Base-by-base conservation (phyloP, 2,329 filamentous ascomycete genomes). In the Trichoderma cornu-damae region DNA sequence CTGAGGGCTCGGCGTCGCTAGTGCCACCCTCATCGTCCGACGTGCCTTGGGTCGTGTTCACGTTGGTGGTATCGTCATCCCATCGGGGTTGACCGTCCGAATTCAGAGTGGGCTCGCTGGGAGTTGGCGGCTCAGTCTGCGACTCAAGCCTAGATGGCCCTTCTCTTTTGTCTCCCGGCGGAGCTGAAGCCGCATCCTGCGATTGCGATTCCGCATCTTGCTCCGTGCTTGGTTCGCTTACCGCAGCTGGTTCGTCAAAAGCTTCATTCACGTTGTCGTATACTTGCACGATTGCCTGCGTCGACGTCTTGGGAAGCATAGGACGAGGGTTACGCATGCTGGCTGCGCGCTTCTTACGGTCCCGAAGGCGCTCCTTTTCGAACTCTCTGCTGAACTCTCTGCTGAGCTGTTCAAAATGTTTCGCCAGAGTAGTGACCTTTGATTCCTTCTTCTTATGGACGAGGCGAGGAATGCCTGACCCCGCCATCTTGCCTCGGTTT, bases 381-480 rank as follows among this genome's bases (percentile, higher is more conserved):
- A 99, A 99, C 68, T 99, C 95, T 22, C 92, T 87, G 65, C 91
- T 96, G 57, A 99, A 99, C 68, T 99, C 95, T 22, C 92, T 87
- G 65, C 91, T 96, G 57, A 99, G 79, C 70, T 97, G 92, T 71
- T 99, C 95, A 68, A 99, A 97, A 70, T 97, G 94, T 64, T 90
- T 90, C 16, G 94, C 90, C 49, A 99, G 79, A n/a, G 87, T 91
- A 7, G 91, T 95, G 2, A 99, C 94, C 65, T 88, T 89, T 3
- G 89, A 84, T 52, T 86, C 81, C 62, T 85, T 86, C 64, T 81
- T 85, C 68, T 86, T 89, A 67, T 88, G 85, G 26, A 96, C 84
- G 24, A 94, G 94, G 30, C 94, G 85, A 26, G 92, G 92, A 60
- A 99, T 97, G 40, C 93, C 80, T 1, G 94, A 97, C n/a, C 78